These are phyloP conservation scores for Mortierella sp. DNA, from an alignment of 371 early-diverging fungal species.

Conservation along the genomic window DNA sequence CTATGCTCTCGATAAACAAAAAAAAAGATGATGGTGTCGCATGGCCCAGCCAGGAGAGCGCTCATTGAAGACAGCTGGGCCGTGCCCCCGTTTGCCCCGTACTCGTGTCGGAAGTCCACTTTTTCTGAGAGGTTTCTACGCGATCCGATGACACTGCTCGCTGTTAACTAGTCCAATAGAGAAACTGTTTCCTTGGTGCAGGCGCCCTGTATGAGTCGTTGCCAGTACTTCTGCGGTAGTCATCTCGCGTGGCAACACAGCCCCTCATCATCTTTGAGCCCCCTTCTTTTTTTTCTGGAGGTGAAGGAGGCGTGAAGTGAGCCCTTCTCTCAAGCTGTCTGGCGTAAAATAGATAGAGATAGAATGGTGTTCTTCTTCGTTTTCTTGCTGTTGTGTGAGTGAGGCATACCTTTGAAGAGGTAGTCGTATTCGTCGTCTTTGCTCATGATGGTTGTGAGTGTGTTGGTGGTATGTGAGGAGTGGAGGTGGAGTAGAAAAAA, in stretches of 20 bases:
- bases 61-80: slow-evolving; percentile 14
- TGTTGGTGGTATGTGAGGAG: slow-evolving; percentile 9
- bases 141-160: slow-evolving; percentile 1
- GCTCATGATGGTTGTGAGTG: slow-evolving; percentile 69
- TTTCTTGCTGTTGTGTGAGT: neutral
- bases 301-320: slow-evolving; percentile 1
- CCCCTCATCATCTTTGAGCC: slow-evolving; percentile 25
- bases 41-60: slow-evolving; percentile 9
- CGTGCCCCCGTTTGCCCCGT: neutral
- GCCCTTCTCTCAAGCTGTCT: neutral
- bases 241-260: slow-evolving; percentile 43
- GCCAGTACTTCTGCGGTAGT: neutral
- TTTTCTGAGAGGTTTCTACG: neutral
- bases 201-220: neutral
- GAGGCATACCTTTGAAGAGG: slow-evolving; percentile 87
- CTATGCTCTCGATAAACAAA: neutral
- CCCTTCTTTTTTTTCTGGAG: neutral
- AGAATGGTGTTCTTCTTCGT: neutral
- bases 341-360: slow-evolving; percentile 1
- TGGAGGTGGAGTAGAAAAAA: slow-evolving; percentile 1
- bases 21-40: slow-evolving; percentile 10
- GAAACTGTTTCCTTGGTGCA: neutral
- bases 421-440: slow-evolving; percentile 97
- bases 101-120: neutral
- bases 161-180: neutral